Percentiles rank a stretch among this genome's conserved stretches.
These are phyloP conservation scores for Verticillium albo-atrum DNA, from an alignment of 2,329 filamentous ascomycete genomes.

Conservation along the genomic window DNA sequence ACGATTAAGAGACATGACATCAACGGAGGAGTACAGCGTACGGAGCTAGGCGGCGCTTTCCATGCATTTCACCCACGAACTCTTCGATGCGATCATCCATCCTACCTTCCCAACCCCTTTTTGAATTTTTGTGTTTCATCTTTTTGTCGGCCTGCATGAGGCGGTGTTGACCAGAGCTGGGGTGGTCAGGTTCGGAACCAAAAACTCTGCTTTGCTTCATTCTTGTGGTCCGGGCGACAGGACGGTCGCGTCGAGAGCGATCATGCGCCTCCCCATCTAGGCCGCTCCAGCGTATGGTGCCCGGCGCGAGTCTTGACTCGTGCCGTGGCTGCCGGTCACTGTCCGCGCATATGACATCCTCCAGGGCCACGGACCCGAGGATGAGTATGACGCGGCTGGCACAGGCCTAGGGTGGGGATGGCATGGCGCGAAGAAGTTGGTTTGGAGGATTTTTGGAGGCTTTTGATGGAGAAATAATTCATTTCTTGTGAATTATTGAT, in stretches of 20 bases:
- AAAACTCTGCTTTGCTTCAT: background rate
- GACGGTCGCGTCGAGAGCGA: background rate
- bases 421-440: constrained; percentile 1
- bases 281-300: background rate
- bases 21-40: background rate
- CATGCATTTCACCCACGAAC: constrained; percentile 1
- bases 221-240: background rate
- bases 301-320: background rate
- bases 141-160: constrained; percentile 1
- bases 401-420: background rate
- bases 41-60: background rate
- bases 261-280: background rate
- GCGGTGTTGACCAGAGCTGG: background rate
- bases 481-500: constrained; percentile 13
- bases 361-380: background rate
- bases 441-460: constrained; percentile 8
- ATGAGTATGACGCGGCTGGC: background rate
- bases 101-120: constrained; percentile 6
- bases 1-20: background rate
- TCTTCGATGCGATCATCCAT: constrained; percentile 9
- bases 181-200: background rate
- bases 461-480: constrained; percentile 12
- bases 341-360: background rate
- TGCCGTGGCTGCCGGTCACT: background rate
- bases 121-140: constrained; percentile 1